phyloP scores from a whole-genome alignment of 2,329 filamentous ascomycete genomes.

The Ampelomyces quisqualis region DNA sequence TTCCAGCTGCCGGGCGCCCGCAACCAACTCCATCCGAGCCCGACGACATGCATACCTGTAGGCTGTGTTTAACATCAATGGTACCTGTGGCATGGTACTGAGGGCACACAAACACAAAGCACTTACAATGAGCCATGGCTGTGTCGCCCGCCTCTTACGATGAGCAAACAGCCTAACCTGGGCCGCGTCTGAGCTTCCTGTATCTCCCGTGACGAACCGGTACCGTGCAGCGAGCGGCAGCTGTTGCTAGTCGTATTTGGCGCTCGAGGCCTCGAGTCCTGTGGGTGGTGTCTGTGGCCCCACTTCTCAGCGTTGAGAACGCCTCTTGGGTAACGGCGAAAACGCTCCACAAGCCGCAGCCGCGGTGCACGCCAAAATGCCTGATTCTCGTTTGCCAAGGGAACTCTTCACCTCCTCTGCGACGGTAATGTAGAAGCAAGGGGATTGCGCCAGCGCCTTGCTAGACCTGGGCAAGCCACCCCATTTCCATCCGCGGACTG shows the following conservation, averaged over 20 bases:
- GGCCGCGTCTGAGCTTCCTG: conserved; percentile 25
- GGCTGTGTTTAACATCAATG: conserved; percentile 35
- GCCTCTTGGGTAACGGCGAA: conserved; percentile 16
- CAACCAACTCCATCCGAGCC: conserved; percentile 13
- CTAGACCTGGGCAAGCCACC: conserved; percentile 12
- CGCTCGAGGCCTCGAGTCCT: conserved; percentile 17
- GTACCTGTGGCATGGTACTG: conserved; percentile 34
- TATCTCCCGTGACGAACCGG: conserved; percentile 27
- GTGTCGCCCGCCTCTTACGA: conserved; percentile 15
- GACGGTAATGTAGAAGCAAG: conserved; percentile 31
- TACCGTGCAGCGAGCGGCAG: conserved; percentile 23
- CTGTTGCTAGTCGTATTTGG: conserved; percentile 19
- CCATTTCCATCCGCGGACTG: conserved; percentile 11
- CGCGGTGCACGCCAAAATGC: conserved; percentile 10
- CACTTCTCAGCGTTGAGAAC: conserved; percentile 13
- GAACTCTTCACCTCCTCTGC: conserved; percentile 11
- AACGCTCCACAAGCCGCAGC: conserved; percentile 17
- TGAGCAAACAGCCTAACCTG: conserved; percentile 24
- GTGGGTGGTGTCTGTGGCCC: conserved; percentile 11
- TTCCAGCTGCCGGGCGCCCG: conserved; percentile 11
- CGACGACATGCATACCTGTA: conserved; percentile 19
- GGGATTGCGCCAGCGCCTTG: conserved; percentile 16
- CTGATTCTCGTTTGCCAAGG: neutral
- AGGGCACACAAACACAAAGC: conserved; percentile 40
- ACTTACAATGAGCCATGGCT: conserved; percentile 25